Base-by-base conservation (phyloP, 768 basidiomycete genomes). In the Gautieria morchelliformis region DNA sequence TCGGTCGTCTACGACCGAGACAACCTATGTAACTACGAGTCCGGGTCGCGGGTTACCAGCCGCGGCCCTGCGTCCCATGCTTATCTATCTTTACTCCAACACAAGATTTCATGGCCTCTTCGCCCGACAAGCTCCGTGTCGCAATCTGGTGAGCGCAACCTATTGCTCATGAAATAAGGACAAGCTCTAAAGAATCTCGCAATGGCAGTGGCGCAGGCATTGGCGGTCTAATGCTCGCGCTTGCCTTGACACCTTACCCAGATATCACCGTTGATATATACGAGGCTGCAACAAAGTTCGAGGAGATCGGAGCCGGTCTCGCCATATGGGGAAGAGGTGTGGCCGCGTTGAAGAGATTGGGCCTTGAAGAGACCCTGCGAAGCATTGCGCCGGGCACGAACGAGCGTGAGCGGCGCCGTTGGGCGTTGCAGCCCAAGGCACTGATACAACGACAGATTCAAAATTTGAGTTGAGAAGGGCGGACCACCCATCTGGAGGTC, bases 111-210 rank as follows among this genome's bases (percentile, higher is more conserved):
- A 37, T 37, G 35, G 14, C 35, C 35, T 9, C 35, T 9, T 14
- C 14, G 2, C 35, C 35, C 14, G 33, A 6, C 33, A 37, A 37
- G 35, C 68, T 82, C 60, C 74, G 70, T 62, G 78, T 82, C 53
- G 80, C 75, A 19, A 78, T 83, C 42, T 81, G 80, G 82, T 82
- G 61, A 59, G 73, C 69, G 50, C 19, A 53, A 55, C 52, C 20
- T 1, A 12, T 37, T 4, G 27, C 49, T 22, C 42, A 40, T 54
- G 9, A n/a, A 22, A 33, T 1, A 7, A 22, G 7, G 1, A 40
- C 51, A 7, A 44, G 14, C 14, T 50, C 63, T 47, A 32, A 54
- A 5, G 42, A 44, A 22, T 12, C 14, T 60, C 60, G 15, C 17
- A 14, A 58, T 37, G 51, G 49, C 48, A 66, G 67, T 49, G 63